These are phyloP conservation scores for Cutaneotrichosporon sp. DNA, from an alignment of 1,284 basidiomycete genomes.

Conservation along the genomic window DNA sequence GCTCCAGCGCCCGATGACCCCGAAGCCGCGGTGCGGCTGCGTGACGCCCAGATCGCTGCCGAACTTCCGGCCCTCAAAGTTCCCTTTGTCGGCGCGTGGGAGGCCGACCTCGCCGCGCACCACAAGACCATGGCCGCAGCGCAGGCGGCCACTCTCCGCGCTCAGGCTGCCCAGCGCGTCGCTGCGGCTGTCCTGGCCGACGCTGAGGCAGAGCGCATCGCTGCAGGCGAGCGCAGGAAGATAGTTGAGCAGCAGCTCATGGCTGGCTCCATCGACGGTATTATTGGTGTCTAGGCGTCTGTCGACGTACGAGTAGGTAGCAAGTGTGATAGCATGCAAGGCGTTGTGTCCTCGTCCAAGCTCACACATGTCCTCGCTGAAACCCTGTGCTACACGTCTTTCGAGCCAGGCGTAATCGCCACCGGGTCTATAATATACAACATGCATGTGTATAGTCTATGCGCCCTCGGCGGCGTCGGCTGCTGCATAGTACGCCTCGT, in stretches of 20 bases:
- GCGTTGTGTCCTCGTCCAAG: no score
- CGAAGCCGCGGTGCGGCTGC: constrained; percentile 19
- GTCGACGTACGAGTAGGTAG: no score
- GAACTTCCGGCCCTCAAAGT: constrained; percentile 31
- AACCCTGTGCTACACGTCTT: no score
- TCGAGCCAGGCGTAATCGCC: no score
- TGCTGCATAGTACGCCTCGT: constrained; percentile 29
- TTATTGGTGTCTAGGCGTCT: constrained; percentile 16
- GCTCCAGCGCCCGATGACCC: constrained; percentile 16
- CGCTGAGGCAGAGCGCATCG: constrained; percentile 37
- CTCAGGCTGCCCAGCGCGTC: constrained; percentile 26
- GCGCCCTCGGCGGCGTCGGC: constrained; percentile 6
- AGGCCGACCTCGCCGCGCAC: constrained; percentile 31
- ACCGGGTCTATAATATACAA: constrained; percentile 4
- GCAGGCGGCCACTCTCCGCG: constrained; percentile 18
- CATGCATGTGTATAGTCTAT: constrained; percentile 10
- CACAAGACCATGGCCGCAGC: constrained; percentile 18
- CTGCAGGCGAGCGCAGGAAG: constrained; percentile 32
- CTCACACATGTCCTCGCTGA: no score
- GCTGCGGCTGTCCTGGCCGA: constrained; percentile 35
- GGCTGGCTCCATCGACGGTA: constrained; percentile 21
- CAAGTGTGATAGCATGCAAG: not conserved
- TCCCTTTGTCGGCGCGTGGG: constrained; percentile 30
- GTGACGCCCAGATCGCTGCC: constrained; percentile 27
- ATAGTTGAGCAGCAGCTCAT: constrained; percentile 29